Evolutionary conservation across 2,329 filamentous ascomycete genomes (phyloP).

Genomic region (Fusarium nematophilum): DNA sequence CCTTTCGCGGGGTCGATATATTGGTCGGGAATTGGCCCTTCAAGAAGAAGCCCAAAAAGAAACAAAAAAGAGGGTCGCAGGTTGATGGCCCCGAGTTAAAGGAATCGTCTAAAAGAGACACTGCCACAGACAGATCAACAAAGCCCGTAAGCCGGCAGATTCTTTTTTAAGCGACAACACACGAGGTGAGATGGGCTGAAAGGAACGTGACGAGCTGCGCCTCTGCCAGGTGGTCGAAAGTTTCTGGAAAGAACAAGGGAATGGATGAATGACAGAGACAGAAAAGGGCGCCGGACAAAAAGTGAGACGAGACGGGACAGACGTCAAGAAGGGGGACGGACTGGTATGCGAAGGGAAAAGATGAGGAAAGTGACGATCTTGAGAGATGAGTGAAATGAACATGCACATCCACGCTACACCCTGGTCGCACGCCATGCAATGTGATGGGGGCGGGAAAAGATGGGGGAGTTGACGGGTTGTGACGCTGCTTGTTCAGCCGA

Average conservation of each 20-base stretch:
- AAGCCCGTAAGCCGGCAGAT: slow-evolving; percentile 2
- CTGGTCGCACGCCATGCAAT: slow-evolving; percentile 15
- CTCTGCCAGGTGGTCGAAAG: not conserved
- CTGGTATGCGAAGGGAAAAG: not conserved
- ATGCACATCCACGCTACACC: slow-evolving; percentile 14
- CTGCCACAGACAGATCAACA: slow-evolving; percentile 28
- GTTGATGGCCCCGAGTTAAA: too few relatives aligned
- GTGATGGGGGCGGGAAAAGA: slow-evolving; percentile 17
- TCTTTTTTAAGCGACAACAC: slow-evolving; percentile 1
- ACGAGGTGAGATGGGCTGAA: slow-evolving; percentile 11
- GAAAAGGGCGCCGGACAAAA: too few relatives aligned
- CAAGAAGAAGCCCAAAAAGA: too few relatives aligned
- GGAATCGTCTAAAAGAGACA: slow-evolving; percentile 4
- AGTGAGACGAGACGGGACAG: too few relatives aligned
- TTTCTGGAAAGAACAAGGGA: too few relatives aligned
- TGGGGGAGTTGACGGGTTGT: too few relatives aligned
- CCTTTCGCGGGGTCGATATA: too few relatives aligned
- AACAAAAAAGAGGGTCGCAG: too few relatives aligned
- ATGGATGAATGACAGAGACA: not conserved
- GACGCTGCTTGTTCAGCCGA: not conserved
- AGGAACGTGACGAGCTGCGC: slow-evolving; percentile 14
- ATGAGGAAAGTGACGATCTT: slow-evolving; percentile 24
- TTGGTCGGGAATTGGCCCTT: too few relatives aligned
- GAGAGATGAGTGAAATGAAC: slow-evolving; percentile 26
- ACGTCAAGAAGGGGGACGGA: slow-evolving; percentile 6